A percentile compares a stretch with the other conserved stretches of the same genome.
Evolutionary conservation across 805 yeast genomes (phyloP).

Genomic region (Candida tallmaniae): DNA sequence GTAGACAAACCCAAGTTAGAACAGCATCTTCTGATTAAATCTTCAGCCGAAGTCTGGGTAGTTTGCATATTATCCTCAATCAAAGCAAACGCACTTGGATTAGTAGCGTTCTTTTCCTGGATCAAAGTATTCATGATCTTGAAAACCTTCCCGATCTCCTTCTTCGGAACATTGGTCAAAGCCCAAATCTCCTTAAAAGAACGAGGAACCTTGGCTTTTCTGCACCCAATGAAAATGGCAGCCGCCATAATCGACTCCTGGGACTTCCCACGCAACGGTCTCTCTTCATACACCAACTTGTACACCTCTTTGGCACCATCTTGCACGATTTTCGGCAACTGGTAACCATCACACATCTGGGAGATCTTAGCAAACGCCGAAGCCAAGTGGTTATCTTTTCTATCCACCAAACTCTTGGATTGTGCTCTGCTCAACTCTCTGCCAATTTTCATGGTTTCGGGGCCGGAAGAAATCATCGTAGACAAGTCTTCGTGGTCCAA

Average conservation of each 20-base stretch:
- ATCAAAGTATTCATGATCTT: slow-evolving; percentile 66
- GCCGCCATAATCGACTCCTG: slow-evolving; percentile 96
- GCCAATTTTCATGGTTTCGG: slow-evolving; percentile 82
- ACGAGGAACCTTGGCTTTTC: slow-evolving; percentile 90
- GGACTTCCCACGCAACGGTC: slow-evolving; percentile 80
- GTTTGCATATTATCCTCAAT: slow-evolving; percentile 54
- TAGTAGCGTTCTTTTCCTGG: slow-evolving; percentile 52
- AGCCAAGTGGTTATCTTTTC: slow-evolving; percentile 80
- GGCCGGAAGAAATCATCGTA: slow-evolving; percentile 84
- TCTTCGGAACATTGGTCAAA: slow-evolving; percentile 85
- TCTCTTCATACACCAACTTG: slow-evolving; percentile 84
- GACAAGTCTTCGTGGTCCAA: slow-evolving; percentile 88
- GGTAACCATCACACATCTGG: slow-evolving; percentile 96
- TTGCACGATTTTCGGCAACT: slow-evolving; percentile 89
- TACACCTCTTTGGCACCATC: slow-evolving; percentile 98
- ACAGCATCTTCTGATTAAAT: slow-evolving; percentile 91
- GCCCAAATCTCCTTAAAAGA: slow-evolving; percentile 96
- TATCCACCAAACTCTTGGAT: slow-evolving; percentile 77
- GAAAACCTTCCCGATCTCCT: slow-evolving; percentile 90
- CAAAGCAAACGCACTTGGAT: slow-evolving; percentile 35
- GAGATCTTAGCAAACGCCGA: slow-evolving; percentile 88
- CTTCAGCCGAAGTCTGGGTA: slow-evolving; percentile 88
- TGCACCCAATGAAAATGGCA: slow-evolving; percentile 88
- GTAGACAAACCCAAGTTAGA: slow-evolving; percentile 86
- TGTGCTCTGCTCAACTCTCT: slow-evolving; percentile 89